These are phyloP conservation scores for Sporodiniella umbellata DNA, from an alignment of 371 early-diverging fungal genomes.

Conservation along the genomic window DNA sequence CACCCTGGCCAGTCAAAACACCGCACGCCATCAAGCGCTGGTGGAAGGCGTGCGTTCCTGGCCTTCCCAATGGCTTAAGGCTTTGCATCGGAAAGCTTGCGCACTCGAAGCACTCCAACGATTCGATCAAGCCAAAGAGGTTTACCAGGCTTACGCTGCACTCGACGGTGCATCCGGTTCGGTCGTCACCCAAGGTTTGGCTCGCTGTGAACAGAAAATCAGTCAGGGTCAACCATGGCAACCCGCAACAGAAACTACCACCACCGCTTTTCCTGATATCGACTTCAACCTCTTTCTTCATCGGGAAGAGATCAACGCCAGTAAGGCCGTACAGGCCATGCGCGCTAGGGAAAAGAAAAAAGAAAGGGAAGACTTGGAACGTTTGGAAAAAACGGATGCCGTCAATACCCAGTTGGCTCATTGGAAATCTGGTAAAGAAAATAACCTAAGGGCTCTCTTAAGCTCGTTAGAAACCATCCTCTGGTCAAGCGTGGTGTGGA, in stretches of 20 bases:
- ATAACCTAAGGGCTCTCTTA: slow-evolving; percentile 86
- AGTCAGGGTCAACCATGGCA: slow-evolving; percentile 4
- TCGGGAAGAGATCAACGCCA: slow-evolving; percentile 30
- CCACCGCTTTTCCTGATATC: slow-evolving; percentile 19
- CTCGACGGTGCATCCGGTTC: slow-evolving; percentile 39
- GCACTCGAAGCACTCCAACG: slow-evolving; percentile 82
- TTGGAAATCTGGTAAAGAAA: slow-evolving; percentile 89
- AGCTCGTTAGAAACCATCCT: slow-evolving; percentile 78
- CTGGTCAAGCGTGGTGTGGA: slow-evolving; percentile 77
- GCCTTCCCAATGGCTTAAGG: slow-evolving; percentile 13
- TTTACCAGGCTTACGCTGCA: slow-evolving; percentile 62
- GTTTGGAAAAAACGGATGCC: slow-evolving; percentile 70
- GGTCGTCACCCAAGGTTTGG: slow-evolving; percentile 44
- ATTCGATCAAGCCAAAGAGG: slow-evolving; percentile 69
- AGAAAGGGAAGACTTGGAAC: slow-evolving; percentile 78
- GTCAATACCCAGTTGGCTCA: slow-evolving; percentile 65
- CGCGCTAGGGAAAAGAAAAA: slow-evolving; percentile 67
- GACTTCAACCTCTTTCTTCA: slow-evolving; percentile 22
- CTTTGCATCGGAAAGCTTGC: slow-evolving; percentile 60
- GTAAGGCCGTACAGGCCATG: slow-evolving; percentile 65
- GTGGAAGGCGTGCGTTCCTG: slow-evolving; percentile 7
- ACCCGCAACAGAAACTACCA: background rate
- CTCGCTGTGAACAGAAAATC: slow-evolving; percentile 31
- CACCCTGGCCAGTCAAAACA: slow-evolving; percentile 7
- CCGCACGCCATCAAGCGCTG: slow-evolving; percentile 21